Evolutionary conservation across 192 early-diverging fungal species (phyloP), one percentile per base, ranked within the genome.

Genomic region (Backusella liffmaniae): DNA sequence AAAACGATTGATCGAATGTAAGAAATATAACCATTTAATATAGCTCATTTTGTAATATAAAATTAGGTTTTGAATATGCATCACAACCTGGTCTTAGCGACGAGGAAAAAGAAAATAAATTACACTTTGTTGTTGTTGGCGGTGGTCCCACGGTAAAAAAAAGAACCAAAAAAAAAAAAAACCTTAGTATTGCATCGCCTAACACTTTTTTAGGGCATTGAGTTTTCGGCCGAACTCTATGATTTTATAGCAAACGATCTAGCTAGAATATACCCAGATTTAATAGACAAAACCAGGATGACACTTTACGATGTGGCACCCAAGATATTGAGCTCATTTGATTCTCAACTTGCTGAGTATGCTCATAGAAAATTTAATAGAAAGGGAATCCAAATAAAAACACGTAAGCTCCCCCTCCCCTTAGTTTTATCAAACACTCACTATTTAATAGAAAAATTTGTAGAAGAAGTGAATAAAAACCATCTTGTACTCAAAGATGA

Each of bases 121-220:
- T 97, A 67, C 94, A 96, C 76, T 94, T 97, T 78, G 94, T 91
- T 1, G 89, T 95, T 3, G 93, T 96, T 8, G 96, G 96, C 12
- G 96, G 95, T 46, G 95, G 95, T 1, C 94, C 95, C 12, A 97
- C 95, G 1, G 91, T 88, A 76, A 46, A 26, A 26, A 26, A 26
- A 26, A 26, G n/a, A n/a, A n/a, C n/a, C n/a, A n/a, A 26, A 26
- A 26, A 26, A 26, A 26, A 26, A 26, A 26, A 26, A 0, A 26
- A 0, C 35, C 30, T 30, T 30, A 30, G 30, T 30, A 30, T 30
- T 30, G 30, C 1, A 30, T 30, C 30, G 2, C 30, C 30, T 30
- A 30, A 30, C 42, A 15, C 15, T 44, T 44, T 53, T 35, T 53
- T 42, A 85, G 84, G 91, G 92, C 23, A 84, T 92, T 30, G 92